Percentiles rank a stretch among this genome's conserved stretches.
Evolutionary conservation across 1,139 yeast species (phyloP).

Genomic region (Kodamaea alishanica): DNA sequence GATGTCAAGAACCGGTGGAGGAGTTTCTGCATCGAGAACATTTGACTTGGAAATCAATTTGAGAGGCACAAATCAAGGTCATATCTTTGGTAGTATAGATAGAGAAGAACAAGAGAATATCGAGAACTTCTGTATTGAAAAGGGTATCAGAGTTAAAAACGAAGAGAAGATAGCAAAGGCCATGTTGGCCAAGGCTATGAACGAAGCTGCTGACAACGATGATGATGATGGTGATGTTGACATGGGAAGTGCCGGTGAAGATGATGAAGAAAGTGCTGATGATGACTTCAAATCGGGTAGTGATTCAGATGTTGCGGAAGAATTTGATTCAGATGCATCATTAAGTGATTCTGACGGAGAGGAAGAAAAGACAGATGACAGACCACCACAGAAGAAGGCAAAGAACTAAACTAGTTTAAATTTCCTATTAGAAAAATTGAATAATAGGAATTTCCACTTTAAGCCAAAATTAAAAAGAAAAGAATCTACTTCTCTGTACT

Average conservation of each 20-base stretch:
- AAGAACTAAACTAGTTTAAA: constrained; percentile 22
- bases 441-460: constrained; percentile 3
- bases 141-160: constrained; percentile 77
- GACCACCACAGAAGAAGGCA: constrained; percentile 46
- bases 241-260: constrained; percentile 72
- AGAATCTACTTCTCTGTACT: constrained; percentile 2
- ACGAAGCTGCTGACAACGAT: constrained; percentile 65
- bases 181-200: constrained; percentile 72
- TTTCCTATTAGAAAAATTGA: constrained; percentile 1
- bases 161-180: constrained; percentile 88
- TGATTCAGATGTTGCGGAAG: constrained; percentile 79
- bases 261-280: constrained; percentile 65
- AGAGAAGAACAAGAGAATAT: constrained; percentile 83
- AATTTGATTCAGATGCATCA: constrained; percentile 72
- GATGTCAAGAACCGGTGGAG: constrained; percentile 86
- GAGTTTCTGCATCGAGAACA: constrained; percentile 77
- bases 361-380: constrained; percentile 31
- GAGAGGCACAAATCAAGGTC: constrained; percentile 63
- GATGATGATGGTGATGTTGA: constrained; percentile 57
- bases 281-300: constrained; percentile 64
- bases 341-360: constrained; percentile 36
- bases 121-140: constrained; percentile 72
- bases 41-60: constrained; percentile 84
- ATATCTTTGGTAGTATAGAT: constrained; percentile 83
- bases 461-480: neutral